Percentiles rank a stretch among this genome's conserved stretches.
These are phyloP conservation scores for Laburnicola sp. DNA, from an alignment of 2,329 filamentous ascomycete species.

Conservation along the genomic window DNA sequence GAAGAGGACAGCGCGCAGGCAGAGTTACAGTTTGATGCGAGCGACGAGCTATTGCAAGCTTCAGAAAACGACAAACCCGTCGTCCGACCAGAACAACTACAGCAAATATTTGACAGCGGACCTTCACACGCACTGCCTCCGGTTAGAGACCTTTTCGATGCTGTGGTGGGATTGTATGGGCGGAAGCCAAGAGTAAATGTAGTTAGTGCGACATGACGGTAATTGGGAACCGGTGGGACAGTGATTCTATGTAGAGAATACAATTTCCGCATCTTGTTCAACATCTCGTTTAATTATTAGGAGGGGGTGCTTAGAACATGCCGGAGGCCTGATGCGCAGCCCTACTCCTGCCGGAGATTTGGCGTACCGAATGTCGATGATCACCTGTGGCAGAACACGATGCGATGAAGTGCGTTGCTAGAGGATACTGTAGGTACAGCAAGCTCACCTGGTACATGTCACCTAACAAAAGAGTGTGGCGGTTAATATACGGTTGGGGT, in stretches of 20 bases:
- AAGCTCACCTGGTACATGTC: conserved; percentile 6
- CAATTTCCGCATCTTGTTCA: conserved; percentile 7
- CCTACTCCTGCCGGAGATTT: conserved; percentile 2
- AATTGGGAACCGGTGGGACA: background rate
- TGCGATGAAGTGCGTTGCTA: background rate
- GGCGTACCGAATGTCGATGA: background rate
- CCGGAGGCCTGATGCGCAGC: background rate
- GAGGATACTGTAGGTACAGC: background rate
- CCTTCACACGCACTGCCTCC: conserved; percentile 71
- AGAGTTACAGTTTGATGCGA: conserved; percentile 6
- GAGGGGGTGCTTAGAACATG: background rate
- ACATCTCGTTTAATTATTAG: too few relatives aligned
- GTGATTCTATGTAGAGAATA: conserved; percentile 4
- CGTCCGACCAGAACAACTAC: conserved; percentile 68
- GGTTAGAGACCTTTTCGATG: conserved; percentile 75
- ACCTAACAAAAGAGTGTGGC: conserved; percentile 1
- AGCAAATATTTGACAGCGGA: conserved; percentile 68
- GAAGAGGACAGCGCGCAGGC: conserved; percentile 20
- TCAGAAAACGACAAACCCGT: conserved; percentile 60
- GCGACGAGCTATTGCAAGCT: conserved; percentile 16
- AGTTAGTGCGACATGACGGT: conserved; percentile 2
- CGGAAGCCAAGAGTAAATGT: conserved; percentile 52
- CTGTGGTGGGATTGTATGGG: conserved; percentile 67
- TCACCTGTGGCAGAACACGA: background rate
- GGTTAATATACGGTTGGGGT: conserved; percentile 11